Evolutionary conservation across 352 stramenopile genomes (phyloP), one percentile per base, ranked within the genome.

Genomic region (Blastocystis sp.): DNA sequence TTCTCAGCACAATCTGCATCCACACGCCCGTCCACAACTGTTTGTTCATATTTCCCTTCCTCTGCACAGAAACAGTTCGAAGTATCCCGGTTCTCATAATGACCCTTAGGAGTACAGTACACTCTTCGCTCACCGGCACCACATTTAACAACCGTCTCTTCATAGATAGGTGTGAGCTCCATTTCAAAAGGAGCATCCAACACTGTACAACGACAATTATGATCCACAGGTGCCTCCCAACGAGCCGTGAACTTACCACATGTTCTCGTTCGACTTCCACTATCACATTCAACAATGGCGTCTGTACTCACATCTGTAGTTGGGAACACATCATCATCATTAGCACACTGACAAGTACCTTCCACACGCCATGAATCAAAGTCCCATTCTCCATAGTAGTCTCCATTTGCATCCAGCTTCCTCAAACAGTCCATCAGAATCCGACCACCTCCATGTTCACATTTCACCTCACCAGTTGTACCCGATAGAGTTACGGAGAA

Each of bases 371-470:
- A 75, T 46, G 63, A 75, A 24, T 14, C 21, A 3, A 51, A 14
- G 63, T 75, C 63, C 63, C 63, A 75, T 19, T 75, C 63, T 21
- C 63, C 63, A 29, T 75, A 75, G 63, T 54, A 75, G 32, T 75
- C 63, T 39, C 63, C 63, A 46, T 75, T 75, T 19, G 63, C 63
- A 46, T 75, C 63, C 63, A 75, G 27, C 63, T 75, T 75, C 4
- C 63, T 24, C 63, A 75, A 9, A 54, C 63, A 75, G 35, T 75
- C 35, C 63, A 75, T 75, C 63, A 75, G 4, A 9, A 75, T 54
- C 14, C 19, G 29, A 54, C 63, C 63, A 46, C 63, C 63, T 2
- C 63, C 63, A 12, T 75, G 27, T 46, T 75, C 63, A 46, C 63
- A 75, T 6, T 49, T 24, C n/a, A 69, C 32, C 6, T 6, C 21